phyloP scores from a whole-genome alignment of 192 early-diverging fungal genomes.

The Coemansia sp. region DNA sequence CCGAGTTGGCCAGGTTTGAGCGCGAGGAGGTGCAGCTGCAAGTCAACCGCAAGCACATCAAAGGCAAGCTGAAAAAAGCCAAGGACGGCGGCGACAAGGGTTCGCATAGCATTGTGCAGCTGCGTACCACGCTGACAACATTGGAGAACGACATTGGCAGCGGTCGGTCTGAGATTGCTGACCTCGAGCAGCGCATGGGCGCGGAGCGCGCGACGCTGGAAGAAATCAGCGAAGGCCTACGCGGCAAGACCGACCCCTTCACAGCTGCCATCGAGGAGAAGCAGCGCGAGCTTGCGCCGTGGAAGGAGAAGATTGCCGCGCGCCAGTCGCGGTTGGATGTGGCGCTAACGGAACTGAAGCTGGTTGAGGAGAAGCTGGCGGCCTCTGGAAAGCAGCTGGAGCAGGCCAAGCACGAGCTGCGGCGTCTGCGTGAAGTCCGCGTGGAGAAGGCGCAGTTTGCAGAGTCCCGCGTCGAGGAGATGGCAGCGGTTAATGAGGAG shows the following conservation, averaged over 20 bases:
- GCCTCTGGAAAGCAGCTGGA: conserved; percentile 57
- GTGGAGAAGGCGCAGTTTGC: conserved; percentile 49
- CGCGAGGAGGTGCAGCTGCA: conserved; percentile 79
- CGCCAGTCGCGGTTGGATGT: conserved; percentile 76
- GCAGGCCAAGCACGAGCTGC: conserved; percentile 59
- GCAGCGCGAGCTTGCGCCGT: conserved; percentile 83
- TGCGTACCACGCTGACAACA: conserved; percentile 67
- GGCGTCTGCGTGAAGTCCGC: conserved; percentile 45
- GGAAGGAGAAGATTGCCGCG: conserved; percentile 77
- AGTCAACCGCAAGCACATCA: conserved; percentile 83
- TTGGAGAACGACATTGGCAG: conserved; percentile 64
- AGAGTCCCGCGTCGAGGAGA: conserved; percentile 39
- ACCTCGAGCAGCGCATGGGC: conserved; percentile 62
- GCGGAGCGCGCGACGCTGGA: conserved; percentile 72
- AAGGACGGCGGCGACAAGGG: conserved; percentile 69
- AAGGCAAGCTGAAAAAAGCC: conserved; percentile 75
- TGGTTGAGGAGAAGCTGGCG: conserved; percentile 66
- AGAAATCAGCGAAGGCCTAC: conserved; percentile 73
- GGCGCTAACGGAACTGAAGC: conserved; percentile 74
- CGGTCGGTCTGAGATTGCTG: conserved; percentile 58
- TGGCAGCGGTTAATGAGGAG: conserved; percentile 51
- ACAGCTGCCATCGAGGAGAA: conserved; percentile 78
- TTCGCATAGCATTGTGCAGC: conserved; percentile 57
- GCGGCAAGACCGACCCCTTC: conserved; percentile 86
- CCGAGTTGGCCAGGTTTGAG: conserved; percentile 69